phyloP scores from a whole-genome alignment of 179 eudicot genomes.

The Pouteria campechiana region DNA sequence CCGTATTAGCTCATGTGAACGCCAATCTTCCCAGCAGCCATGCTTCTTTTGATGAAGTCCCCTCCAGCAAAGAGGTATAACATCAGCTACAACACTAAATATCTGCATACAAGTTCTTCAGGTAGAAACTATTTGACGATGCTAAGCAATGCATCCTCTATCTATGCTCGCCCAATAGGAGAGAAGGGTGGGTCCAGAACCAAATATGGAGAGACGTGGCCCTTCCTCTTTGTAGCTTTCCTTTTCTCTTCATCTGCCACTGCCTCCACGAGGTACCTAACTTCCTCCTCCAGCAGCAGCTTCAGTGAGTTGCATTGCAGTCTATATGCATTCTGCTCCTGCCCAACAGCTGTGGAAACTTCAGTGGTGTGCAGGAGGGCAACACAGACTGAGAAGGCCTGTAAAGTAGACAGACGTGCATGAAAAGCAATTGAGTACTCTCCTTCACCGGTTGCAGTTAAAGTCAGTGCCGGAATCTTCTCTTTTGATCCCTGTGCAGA shows the following conservation, averaged over 20 bases:
- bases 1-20: too few relatives aligned
- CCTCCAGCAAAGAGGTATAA: too few relatives aligned
- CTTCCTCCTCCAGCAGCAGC: conserved; percentile 51
- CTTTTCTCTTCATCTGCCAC: conserved; percentile 47
- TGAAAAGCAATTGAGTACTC: conserved; percentile 70
- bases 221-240: conserved; percentile 23
- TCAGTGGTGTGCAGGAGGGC: conserved; percentile 69
- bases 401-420: conserved; percentile 62
- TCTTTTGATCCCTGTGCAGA: conserved; percentile 57
- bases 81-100: too few relatives aligned
- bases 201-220: conserved; percentile 38
- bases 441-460: conserved; percentile 40
- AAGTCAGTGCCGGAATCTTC: conserved; percentile 40
- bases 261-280: conserved; percentile 42
- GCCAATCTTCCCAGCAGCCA: too few relatives aligned
- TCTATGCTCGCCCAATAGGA: conserved; percentile 75
- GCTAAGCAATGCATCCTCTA: too few relatives aligned
- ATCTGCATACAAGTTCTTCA: too few relatives aligned
- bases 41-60: too few relatives aligned
- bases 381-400: conserved; percentile 78
- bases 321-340: conserved; percentile 30
- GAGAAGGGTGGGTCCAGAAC: conserved; percentile 84
- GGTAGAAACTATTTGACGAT: too few relatives aligned
- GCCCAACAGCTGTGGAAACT: conserved; percentile 32
- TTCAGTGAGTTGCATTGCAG: conserved; percentile 41